A percentile compares a stretch with the other conserved stretches of the same genome.
phyloP scores from a whole-genome alignment of 305 asterid genomes.

The Fraxinus ornus region DNA sequence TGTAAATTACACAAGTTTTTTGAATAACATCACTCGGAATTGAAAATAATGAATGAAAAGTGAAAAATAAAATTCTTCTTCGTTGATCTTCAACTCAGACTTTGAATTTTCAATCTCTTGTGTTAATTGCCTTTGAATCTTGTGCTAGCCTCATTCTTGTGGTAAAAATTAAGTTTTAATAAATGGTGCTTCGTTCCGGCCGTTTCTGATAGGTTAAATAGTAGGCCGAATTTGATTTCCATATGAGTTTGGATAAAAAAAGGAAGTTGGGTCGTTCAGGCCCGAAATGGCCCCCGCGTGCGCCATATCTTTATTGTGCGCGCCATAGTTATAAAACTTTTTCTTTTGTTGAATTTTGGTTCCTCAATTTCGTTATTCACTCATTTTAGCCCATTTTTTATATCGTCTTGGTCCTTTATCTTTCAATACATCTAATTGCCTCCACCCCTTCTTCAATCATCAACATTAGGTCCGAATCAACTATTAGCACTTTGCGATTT shows the following conservation, averaged over 20 bases:
- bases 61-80: neutral
- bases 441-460: neutral
- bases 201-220: neutral
- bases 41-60: neutral
- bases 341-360: neutral
- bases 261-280: neutral
- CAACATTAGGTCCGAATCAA: neutral
- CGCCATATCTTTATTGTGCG: neutral
- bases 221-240: neutral
- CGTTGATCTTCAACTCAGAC: neutral
- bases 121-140: too few species aligned
- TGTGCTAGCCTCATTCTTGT: neutral
- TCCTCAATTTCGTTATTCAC: neutral
- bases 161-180: neutral
- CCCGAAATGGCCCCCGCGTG: neutral
- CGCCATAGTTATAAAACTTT: neutral
- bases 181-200: neutral
- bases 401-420: neutral
- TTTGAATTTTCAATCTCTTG: neutral
- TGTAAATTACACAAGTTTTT: neutral
- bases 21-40: neutral
- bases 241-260: neutral
- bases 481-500: neutral
- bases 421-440: neutral
- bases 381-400: neutral